phyloP scores from a whole-genome alignment of 768 basidiomycete species.

The Lactarius tabidus region DNA sequence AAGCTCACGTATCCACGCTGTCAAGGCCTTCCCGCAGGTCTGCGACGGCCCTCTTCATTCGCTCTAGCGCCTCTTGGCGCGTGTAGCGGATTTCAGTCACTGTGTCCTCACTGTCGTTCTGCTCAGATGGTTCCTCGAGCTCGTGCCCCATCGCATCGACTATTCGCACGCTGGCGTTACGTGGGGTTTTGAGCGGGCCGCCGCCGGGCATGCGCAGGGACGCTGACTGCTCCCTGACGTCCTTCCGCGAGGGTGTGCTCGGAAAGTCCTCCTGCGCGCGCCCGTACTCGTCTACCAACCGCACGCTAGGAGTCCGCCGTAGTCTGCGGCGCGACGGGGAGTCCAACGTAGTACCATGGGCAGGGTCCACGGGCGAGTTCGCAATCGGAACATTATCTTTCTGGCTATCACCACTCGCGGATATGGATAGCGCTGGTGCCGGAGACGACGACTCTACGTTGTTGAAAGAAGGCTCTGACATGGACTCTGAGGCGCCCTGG shows the following conservation, averaged over 20 bases:
- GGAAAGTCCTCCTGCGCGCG: conserved; percentile 9
- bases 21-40: conserved; percentile 54
- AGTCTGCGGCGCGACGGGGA: conserved; percentile 35
- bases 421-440: background rate
- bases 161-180: conserved; percentile 49
- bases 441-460: conserved; percentile 23
- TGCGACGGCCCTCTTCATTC: conserved; percentile 54
- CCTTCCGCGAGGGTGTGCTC: conserved; percentile 25
- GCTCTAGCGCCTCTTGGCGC: conserved; percentile 51
- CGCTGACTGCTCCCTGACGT: conserved; percentile 26
- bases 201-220: conserved; percentile 20
- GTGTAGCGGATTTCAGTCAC: conserved; percentile 31
- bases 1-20: conserved; percentile 52
- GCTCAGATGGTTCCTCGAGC: conserved; percentile 37
- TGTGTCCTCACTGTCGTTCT: conserved; percentile 27
- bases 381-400: background rate
- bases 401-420: background rate
- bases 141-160: conserved; percentile 70
- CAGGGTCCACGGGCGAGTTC: conserved; percentile 25
- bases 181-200: conserved; percentile 27
- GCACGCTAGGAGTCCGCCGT: conserved; percentile 50
- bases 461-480: conserved; percentile 24
- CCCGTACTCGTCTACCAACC: conserved; percentile 72
- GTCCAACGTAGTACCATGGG: conserved; percentile 8
- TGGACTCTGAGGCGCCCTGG: conserved; percentile 10